Base-by-base conservation (phyloP, 2,329 filamentous ascomycete species). In the Aspergillus neoniger region DNA sequence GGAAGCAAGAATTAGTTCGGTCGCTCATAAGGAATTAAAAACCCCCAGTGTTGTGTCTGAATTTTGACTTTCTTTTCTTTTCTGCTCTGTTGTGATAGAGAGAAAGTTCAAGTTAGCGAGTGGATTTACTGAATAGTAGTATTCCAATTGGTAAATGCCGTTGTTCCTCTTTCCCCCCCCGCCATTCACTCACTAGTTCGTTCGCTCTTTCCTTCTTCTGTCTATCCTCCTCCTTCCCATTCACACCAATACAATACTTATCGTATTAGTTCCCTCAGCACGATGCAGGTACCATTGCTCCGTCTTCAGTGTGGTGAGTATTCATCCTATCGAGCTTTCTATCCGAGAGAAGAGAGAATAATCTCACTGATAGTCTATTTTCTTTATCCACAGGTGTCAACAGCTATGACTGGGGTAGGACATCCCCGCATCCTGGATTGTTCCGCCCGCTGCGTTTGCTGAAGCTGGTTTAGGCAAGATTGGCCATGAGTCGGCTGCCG, bases 361-460 rank as follows among this genome's bases (percentile, higher is more conserved):
- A 6, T 14, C 4, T 36, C 32, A 36, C 47, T 50, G 32, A 50
- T 19, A 5, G 3, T 32, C 25, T 7, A 15, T 25, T n/a, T 58
- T n/a, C 32, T 19, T 36, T 15, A 30, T 30, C 28, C 14, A 9
- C 50, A 89, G 95, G 94, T 73, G 92, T 96, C 73, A 98, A 98
- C 79, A 97, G 93, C 78, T 99, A 99, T 76, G 95, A 97, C 81
- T 99, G 95, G 95, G 95, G 86, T 88, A 78, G 67, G 81, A 62
- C 39, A 43, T 32, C 36, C 43, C 41, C 52, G 39, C 32, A 49
- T 36, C 14, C 48, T 25, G 28, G n/a, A 30, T 48, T n/a, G 14
- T 15, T 39, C 21, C 4, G 38, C 43, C 23, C 7, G 7, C 30
- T 50, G 28, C 44, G 21, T 28, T 61, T 64, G 66, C 72, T 78